Evolutionary conservation across 139 green algal genomes (phyloP).

Genomic region (Astrephomene gubernaculifera): DNA sequence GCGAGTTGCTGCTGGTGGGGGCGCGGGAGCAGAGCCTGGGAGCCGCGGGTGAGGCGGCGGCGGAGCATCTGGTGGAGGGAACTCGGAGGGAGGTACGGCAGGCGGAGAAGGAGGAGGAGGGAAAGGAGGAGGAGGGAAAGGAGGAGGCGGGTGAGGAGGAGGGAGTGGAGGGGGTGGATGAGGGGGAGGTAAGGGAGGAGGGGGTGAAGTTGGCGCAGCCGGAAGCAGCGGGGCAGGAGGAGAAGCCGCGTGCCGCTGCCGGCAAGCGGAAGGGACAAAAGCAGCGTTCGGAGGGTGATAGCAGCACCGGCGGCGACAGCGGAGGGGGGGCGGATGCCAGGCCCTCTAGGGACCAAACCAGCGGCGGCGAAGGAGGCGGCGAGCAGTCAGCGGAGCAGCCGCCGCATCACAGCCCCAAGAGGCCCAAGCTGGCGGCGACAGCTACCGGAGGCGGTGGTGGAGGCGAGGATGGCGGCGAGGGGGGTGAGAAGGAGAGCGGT

Average conservation of each 20-base stretch:
- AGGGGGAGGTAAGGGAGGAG: background rate
- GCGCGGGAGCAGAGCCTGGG: conserved; percentile 26
- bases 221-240: background rate
- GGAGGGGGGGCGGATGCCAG: background rate
- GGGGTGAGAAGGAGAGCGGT: background rate
- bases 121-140: background rate
- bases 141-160: background rate
- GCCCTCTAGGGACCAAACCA: background rate
- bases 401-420: background rate
- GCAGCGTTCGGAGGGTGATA: background rate
- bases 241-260: background rate
- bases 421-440: background rate
- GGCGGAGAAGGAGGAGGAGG: background rate
- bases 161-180: too few relatives aligned
- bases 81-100: background rate
- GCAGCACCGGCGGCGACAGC: background rate
- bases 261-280: background rate
- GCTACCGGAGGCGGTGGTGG: background rate
- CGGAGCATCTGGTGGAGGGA: background rate
- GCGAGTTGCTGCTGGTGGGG: conserved; percentile 44
- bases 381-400: too few relatives aligned
- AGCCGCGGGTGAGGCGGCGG: conserved; percentile 3
- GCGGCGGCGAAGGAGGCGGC: background rate
- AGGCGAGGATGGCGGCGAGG: background rate
- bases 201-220: too few relatives aligned